Percentiles rank a stretch among this genome's conserved stretches.
Conservation (phyloP, 768 basidiomycete species). For the Lactifluus rugatus region DNA sequence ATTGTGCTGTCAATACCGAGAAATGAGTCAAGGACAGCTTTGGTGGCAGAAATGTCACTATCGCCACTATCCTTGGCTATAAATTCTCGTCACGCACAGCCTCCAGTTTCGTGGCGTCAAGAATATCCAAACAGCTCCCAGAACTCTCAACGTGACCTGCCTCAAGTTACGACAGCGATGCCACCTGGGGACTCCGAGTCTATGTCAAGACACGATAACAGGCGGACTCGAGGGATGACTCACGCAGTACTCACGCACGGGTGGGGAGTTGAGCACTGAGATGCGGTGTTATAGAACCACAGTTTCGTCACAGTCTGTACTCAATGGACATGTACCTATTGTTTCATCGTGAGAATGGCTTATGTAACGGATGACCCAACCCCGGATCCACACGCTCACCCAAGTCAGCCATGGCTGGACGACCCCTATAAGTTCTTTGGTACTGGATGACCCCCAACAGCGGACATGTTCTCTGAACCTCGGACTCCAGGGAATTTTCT, state of each 20-base stretch:
- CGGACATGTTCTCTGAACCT: conserved; percentile 15
- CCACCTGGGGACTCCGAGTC: neutral
- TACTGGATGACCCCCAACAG: neutral
- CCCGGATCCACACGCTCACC: no score
- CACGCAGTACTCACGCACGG: neutral
- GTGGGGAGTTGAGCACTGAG: neutral
- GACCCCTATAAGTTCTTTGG: no score
- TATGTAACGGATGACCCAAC: no score
- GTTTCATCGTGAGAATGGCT: no score
- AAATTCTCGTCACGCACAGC: neutral
- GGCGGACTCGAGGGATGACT: neutral
- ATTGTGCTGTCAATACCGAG: neutral
- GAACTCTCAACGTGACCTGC: neutral
- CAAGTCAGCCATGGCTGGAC: no score
- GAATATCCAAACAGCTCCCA: neutral
- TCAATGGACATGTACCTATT: no score
- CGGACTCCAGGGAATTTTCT: conserved; percentile 5
- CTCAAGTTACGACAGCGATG: neutral
- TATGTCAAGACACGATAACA: neutral
- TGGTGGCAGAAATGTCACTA: neutral
- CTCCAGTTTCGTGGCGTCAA: neutral
- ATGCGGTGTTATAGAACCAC: no score
- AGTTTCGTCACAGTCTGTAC: no score
- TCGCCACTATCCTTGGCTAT: neutral
- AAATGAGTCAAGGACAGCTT: no score